Evolutionary conservation across 1,284 basidiomycete genomes (phyloP).

Genomic region (Bjerkandera adusta): DNA sequence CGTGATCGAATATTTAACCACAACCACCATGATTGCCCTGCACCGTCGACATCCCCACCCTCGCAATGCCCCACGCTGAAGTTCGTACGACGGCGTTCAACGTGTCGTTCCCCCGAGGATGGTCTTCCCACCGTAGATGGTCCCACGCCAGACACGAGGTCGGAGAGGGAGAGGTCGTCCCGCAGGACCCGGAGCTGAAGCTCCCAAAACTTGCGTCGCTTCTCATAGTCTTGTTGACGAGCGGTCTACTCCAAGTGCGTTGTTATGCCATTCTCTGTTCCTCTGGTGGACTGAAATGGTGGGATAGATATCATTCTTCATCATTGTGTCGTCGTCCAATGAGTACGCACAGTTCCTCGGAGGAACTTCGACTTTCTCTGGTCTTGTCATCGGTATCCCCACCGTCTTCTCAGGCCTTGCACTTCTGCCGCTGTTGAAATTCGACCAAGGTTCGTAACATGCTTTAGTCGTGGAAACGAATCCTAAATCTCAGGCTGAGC

Average conservation of each 20-base stretch:
- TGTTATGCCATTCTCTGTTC: neutral
- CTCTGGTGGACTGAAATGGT: neutral
- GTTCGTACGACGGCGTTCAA: slow-evolving; percentile 16
- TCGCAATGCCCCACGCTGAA: slow-evolving; percentile 11
- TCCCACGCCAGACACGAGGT: neutral
- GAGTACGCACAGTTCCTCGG: slow-evolving; percentile 61
- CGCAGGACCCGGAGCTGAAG: slow-evolving; percentile 43
- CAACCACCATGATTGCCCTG: too few relatives aligned
- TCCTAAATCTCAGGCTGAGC: slow-evolving; percentile 32
- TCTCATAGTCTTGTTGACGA: slow-evolving; percentile 41
- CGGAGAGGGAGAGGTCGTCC: neutral
- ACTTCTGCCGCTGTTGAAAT: slow-evolving; percentile 54
- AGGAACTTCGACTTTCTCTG: slow-evolving; percentile 64
- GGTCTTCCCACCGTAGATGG: neutral
- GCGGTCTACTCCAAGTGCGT: slow-evolving; percentile 45
- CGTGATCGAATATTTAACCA: too few relatives aligned
- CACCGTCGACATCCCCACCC: neutral
- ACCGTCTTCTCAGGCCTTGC: slow-evolving; percentile 56
- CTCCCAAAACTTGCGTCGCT: slow-evolving; percentile 45
- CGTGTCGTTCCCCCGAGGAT: slow-evolving; percentile 8
- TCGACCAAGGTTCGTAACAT: slow-evolving; percentile 49
- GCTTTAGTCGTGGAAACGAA: neutral
- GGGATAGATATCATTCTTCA: slow-evolving; percentile 62
- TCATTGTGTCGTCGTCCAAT: slow-evolving; percentile 65
- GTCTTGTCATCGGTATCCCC: slow-evolving; percentile 67